Conservation (phyloP, 2,329 filamentous ascomycete species). For the Aspergillus pseudoviridinutans region DNA sequence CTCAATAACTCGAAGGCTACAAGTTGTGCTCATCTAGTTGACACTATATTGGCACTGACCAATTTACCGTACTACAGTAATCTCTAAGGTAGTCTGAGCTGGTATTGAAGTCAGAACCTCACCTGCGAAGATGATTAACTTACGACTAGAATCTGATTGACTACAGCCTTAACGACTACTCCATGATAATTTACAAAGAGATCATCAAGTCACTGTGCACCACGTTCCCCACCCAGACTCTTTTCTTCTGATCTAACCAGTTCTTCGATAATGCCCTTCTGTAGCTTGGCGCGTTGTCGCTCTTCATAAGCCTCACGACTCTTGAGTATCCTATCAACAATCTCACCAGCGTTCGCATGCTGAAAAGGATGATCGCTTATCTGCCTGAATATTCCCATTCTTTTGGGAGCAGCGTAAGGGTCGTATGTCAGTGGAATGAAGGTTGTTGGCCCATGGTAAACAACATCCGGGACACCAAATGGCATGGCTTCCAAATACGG, state of each 20-base stretch:
- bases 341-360: slow-evolving; percentile 86
- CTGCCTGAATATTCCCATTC: slow-evolving; percentile 78
- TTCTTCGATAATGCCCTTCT: slow-evolving; percentile 75
- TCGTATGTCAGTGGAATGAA: slow-evolving; percentile 79
- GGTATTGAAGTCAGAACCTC: not conserved
- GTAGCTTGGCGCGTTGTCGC: slow-evolving; percentile 81
- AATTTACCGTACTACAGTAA: not conserved
- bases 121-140: too few species aligned
- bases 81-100: not conserved
- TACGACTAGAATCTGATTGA: not conserved
- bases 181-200: not conserved
- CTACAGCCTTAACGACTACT: not conserved
- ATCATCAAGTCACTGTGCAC: not conserved
- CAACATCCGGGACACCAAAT: slow-evolving; percentile 67
- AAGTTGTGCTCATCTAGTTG: not conserved
- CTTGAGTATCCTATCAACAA: slow-evolving; percentile 84
- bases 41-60: not conserved
- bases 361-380: slow-evolving; percentile 74
- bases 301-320: slow-evolving; percentile 87
- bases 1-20: not conserved
- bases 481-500: slow-evolving; percentile 73
- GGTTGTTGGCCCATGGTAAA: slow-evolving; percentile 94
- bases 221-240: slow-evolving; percentile 10
- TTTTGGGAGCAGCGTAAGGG: slow-evolving; percentile 75
- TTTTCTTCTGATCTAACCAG: slow-evolving; percentile 59